These are phyloP conservation scores for Ampelomyces quisqualis DNA, from an alignment of 2,329 filamentous ascomycete genomes.

Conservation along the genomic window DNA sequence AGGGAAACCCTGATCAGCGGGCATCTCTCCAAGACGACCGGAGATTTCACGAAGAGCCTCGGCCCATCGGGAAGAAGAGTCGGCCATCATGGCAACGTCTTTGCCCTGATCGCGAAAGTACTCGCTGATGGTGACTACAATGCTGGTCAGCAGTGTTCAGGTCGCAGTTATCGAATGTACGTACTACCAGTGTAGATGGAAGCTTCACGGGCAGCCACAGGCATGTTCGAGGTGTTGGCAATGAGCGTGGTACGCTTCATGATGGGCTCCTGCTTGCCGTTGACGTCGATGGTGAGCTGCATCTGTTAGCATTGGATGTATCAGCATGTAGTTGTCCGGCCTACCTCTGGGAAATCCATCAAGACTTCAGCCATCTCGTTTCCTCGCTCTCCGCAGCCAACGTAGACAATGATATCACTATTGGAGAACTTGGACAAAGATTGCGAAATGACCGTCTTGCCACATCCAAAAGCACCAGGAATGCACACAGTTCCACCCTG, in stretches of 20 bases:
- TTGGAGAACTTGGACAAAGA: constrained; percentile 99
- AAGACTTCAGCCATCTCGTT: constrained; percentile 99
- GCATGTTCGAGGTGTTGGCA: constrained; percentile 99
- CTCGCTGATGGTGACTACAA: too few species aligned
- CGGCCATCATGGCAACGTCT: constrained; percentile 99
- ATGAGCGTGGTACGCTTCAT: constrained; percentile 99
- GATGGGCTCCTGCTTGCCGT: constrained; percentile 94
- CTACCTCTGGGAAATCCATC: constrained; percentile 94
- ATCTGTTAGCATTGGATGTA: constrained; percentile 2
- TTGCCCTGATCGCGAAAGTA: constrained; percentile 98
- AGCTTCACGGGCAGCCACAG: constrained; percentile 94
- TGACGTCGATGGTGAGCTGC: constrained; percentile 83
- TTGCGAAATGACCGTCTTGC: constrained; percentile 99
- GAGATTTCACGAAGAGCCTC: constrained; percentile 98
- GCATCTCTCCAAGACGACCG: constrained; percentile 98
- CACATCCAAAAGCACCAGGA: constrained; percentile 95
- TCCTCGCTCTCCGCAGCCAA: constrained; percentile 72
- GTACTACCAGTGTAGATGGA: constrained; percentile 90
- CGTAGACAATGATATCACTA: constrained; percentile 98
- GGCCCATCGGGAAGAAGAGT: constrained; percentile 96
- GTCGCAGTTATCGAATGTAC: too few species aligned
- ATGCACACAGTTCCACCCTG: constrained; percentile 98
- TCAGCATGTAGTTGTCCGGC: constrained; percentile 1
- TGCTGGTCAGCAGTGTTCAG: too few species aligned
- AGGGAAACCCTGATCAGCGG: constrained; percentile 98